Percentiles rank a stretch among this genome's conserved stretches.
Conservation (phyloP, 2,329 filamentous ascomycete species). For the Lecanicillium sp. region DNA sequence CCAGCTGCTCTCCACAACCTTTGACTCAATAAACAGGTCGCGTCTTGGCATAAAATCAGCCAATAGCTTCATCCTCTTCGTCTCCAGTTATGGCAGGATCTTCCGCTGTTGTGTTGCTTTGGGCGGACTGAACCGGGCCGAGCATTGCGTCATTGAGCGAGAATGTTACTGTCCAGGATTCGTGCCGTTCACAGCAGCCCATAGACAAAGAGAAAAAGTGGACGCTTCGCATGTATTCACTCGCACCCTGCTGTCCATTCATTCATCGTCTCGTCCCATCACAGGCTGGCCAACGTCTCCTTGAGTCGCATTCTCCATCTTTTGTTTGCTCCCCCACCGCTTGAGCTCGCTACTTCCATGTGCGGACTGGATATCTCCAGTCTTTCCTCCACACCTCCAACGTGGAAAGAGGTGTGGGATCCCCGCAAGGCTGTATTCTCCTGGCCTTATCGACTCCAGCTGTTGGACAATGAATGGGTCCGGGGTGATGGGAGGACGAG, state of each 20-base stretch:
- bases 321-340: not conserved
- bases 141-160: not conserved
- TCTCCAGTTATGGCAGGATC: too few relatives aligned
- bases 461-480: too few relatives aligned
- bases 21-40: not conserved
- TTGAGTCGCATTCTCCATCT: not conserved
- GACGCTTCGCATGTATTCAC: not conserved
- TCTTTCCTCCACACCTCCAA: too few relatives aligned
- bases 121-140: not conserved
- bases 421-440: not conserved
- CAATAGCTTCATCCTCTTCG: too few relatives aligned
- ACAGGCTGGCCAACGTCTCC: too few relatives aligned
- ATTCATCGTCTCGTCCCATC: not conserved
- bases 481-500: too few relatives aligned
- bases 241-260: not conserved
- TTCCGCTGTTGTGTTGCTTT: not conserved
- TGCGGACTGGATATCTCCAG: too few relatives aligned
- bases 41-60: not conserved
- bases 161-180: not conserved
- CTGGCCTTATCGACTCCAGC: too few relatives aligned
- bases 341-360: not conserved
- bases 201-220: not conserved
- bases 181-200: not conserved
- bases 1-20: not conserved
- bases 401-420: constrained; percentile 1